A percentile compares a stretch with the other conserved stretches of the same genome.
Evolutionary conservation across 768 basidiomycete genomes (phyloP).

Genomic region (Saitozyma podzolica): DNA sequence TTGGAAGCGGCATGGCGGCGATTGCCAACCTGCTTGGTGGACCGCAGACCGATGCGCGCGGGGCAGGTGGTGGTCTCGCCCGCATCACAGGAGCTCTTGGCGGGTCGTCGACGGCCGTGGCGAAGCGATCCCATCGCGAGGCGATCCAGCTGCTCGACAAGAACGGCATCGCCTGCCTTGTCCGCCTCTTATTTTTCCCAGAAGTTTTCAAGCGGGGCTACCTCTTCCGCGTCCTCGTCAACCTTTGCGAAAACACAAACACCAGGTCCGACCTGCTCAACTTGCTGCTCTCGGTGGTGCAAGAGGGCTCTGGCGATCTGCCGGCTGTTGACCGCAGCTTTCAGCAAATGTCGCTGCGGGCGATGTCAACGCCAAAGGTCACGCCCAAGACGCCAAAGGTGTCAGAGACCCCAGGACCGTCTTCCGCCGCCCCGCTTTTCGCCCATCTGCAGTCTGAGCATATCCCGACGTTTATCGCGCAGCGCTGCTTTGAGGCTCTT

Average conservation of each 20-base stretch:
- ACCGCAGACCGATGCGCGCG: too few species aligned
- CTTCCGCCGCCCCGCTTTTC: constrained; percentile 30
- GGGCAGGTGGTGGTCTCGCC: too few species aligned
- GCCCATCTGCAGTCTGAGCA: constrained; percentile 63
- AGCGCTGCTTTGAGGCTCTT: constrained; percentile 89
- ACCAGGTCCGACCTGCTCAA: constrained; percentile 92
- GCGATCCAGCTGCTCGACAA: constrained; percentile 93
- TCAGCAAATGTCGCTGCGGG: constrained; percentile 79
- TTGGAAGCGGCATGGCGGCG: too few species aligned
- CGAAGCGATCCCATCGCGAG: constrained; percentile 62
- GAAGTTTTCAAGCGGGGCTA: constrained; percentile 81
- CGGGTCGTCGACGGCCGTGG: constrained; percentile 20
- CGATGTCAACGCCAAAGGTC: constrained; percentile 58
- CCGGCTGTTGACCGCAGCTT: constrained; percentile 90
- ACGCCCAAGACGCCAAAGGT: constrained; percentile 63
- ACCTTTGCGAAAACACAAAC: constrained; percentile 91
- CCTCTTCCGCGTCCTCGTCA: constrained; percentile 84
- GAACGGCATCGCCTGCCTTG: constrained; percentile 78
- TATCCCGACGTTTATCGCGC: constrained; percentile 88
- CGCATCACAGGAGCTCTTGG: too few species aligned
- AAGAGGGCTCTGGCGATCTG: constrained; percentile 91
- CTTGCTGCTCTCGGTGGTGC: constrained; percentile 85
- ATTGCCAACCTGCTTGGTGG: too few species aligned
- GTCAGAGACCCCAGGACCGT: constrained; percentile 51
- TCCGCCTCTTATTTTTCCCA: constrained; percentile 94